Evolutionary conservation across 108 stramenopile species (phyloP).

Genomic region (Nannochloropsis oceanica): DNA sequence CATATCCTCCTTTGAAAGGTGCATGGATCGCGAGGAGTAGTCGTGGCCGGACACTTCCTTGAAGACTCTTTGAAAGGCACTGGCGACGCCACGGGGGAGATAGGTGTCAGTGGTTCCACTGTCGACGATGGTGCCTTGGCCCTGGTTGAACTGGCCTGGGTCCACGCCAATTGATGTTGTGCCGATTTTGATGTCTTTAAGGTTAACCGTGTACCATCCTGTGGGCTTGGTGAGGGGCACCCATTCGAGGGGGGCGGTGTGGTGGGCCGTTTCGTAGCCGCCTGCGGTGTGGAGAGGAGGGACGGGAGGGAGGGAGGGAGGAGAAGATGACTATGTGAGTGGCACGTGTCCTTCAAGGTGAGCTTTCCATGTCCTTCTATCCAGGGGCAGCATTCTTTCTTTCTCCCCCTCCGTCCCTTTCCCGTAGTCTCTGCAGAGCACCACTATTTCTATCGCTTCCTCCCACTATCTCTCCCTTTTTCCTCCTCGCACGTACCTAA

Average conservation of each 20-base stretch:
- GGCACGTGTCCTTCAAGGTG: conserved; percentile 44
- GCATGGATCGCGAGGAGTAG: conserved; percentile 48
- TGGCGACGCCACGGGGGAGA: conserved; percentile 42
- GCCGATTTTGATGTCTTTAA: conserved; percentile 23
- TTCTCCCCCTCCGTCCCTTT: too few relatives aligned
- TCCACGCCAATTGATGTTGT: background rate
- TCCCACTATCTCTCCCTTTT: conserved; percentile 32
- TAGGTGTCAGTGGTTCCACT: conserved; percentile 89
- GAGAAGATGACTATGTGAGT: background rate
- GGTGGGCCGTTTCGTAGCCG: conserved; percentile 53
- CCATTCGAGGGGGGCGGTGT: conserved; percentile 66
- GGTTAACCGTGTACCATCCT: conserved; percentile 64
- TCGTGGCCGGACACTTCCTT: conserved; percentile 47
- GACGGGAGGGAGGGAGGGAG: background rate
- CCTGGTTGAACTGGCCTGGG: conserved; percentile 36
- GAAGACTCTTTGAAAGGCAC: conserved; percentile 55
- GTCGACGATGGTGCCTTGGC: conserved; percentile 82
- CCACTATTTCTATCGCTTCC: conserved; percentile 1
- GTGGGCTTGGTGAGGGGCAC: conserved; percentile 47
- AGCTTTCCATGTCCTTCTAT: too few relatives aligned
- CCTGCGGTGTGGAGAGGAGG: conserved; percentile 42
- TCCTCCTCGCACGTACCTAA: background rate
- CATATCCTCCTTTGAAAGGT: conserved; percentile 42
- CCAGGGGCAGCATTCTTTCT: too few relatives aligned
- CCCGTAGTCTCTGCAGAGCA: too few relatives aligned